Base-by-base conservation (phyloP, 495 filamentous ascomycete genomes). In the Aspergillus taichungensis region DNA sequence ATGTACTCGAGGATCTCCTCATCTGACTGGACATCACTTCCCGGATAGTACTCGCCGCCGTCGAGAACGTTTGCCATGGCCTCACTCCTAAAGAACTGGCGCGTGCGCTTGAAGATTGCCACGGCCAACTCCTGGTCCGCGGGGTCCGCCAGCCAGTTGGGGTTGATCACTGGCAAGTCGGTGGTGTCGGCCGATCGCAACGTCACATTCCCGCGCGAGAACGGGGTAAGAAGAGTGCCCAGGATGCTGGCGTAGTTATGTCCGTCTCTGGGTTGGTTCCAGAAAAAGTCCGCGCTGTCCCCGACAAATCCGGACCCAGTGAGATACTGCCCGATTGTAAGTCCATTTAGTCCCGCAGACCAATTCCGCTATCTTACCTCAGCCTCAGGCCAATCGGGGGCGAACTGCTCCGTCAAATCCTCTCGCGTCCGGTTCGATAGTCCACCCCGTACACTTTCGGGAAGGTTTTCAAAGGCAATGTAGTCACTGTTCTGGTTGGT, bases 351-450 rank as follows among this genome's bases (percentile, higher is more conserved):
- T 3, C 8, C 8, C 1, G 10, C 8, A 9, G 30, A 13, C 32
- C 6, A 41, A 30, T 8, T 28, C 52, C 53, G 7, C 8, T 42
- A 0, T 28, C 35, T 45, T 64, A 46, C 54, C 56, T 82, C 77
- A 8, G 78, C 54, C 34, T 82, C 78, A 5, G 79, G 79, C 77
- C 77, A 82, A 53, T 83, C 76, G 0, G 44, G 40, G 0, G 76
- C 65, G 36, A 74, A 74, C 12, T 42, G 13, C 6, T 52, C 35
- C 18, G 37, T 24, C 2, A 79, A 54, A 33, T 57, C 51, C 0
- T 27, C 18, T 8, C 46, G 31, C 0, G 66, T 61, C 2, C 12
- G n/a, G 18, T 51, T 43, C 6, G 50, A 50, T 30, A 69, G 55
- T 2, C 33, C 44, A 1, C 40, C 32, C 18, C 68, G 60, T 8